Conservation (phyloP, 1,284 basidiomycete species). For the Fistulinella staudtii region DNA sequence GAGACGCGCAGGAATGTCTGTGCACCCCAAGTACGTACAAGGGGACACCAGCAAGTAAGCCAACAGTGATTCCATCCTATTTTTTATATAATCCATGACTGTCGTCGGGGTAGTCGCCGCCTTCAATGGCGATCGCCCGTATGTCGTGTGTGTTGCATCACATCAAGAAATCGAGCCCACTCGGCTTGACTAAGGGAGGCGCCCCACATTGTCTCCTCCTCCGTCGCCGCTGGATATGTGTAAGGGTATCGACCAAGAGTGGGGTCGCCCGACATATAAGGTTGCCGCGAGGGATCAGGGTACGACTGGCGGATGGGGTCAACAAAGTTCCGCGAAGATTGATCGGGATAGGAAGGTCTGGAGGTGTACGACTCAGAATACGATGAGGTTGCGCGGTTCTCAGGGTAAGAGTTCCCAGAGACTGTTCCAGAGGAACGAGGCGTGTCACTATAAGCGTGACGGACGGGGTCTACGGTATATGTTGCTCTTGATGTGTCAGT, state of each 20-base stretch:
- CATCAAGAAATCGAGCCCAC: conserved; percentile 48
- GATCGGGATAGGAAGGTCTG: conserved; percentile 24
- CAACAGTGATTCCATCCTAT: conserved; percentile 28
- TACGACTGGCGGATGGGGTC: conserved; percentile 25
- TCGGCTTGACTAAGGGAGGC: conserved; percentile 57
- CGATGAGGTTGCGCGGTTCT: conserved; percentile 19
- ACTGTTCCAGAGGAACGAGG: conserved; percentile 16
- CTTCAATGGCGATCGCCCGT: conserved; percentile 29
- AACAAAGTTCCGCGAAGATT: conserved; percentile 22
- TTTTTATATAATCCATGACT: conserved; percentile 28
- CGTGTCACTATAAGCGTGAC: conserved; percentile 24
- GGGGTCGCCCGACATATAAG: conserved; percentile 26
- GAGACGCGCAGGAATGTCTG: conserved; percentile 9
- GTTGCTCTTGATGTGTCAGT: conserved; percentile 19
- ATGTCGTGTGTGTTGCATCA: conserved; percentile 40
- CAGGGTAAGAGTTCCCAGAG: conserved; percentile 30
- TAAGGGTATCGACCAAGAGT: conserved; percentile 28
- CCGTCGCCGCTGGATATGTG: conserved; percentile 38
- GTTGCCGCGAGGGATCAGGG: conserved; percentile 28
- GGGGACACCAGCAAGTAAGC: conserved; percentile 15
- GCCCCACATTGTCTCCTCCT: conserved; percentile 55
- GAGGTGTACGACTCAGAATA: conserved; percentile 26
- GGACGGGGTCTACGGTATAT: conserved; percentile 22
- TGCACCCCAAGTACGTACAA: conserved; percentile 29
- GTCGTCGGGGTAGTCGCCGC: conserved; percentile 10